Conservation (phyloP, 208 protist genomes). For the Porcisia deanei region DNA sequence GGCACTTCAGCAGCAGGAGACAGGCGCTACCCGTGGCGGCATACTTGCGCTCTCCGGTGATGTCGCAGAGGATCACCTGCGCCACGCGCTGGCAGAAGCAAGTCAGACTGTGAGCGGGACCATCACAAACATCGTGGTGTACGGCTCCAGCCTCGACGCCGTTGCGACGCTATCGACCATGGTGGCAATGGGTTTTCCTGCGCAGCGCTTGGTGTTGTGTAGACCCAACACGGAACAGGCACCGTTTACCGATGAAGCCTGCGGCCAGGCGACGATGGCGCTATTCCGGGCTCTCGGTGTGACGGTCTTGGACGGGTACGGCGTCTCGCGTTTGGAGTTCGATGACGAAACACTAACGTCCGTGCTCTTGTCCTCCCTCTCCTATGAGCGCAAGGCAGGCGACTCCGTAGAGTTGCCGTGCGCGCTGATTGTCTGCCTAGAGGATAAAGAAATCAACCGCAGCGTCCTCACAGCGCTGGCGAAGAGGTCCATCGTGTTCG, state of each 20-base stretch:
- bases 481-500: constrained; percentile 92
- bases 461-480: constrained; percentile 87
- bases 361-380: constrained; percentile 66
- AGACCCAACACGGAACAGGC: constrained; percentile 43
- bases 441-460: constrained; percentile 92
- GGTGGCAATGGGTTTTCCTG: constrained; percentile 66
- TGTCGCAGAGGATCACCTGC: constrained; percentile 53
- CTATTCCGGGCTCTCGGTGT: constrained; percentile 77
- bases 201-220: constrained; percentile 80
- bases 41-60: constrained; percentile 67
- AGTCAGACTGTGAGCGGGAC: constrained; percentile 59
- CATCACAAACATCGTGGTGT: constrained; percentile 83
- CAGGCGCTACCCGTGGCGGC: constrained; percentile 40
- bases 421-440: constrained; percentile 80
- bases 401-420: constrained; percentile 84
- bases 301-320: constrained; percentile 79
- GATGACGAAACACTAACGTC: constrained; percentile 77
- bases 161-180: constrained; percentile 69
- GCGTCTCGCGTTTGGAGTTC: constrained; percentile 80
- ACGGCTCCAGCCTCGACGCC: constrained; percentile 84
- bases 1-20: constrained; percentile 63
- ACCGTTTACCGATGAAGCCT: constrained; percentile 41
- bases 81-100: constrained; percentile 60
- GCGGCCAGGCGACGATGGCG: constrained; percentile 54
- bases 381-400: constrained; percentile 42